Percentiles rank a stretch among this genome's conserved stretches.
Evolutionary conservation across 345 rosid genomes (phyloP).

Genomic region (Syzygium grande): DNA sequence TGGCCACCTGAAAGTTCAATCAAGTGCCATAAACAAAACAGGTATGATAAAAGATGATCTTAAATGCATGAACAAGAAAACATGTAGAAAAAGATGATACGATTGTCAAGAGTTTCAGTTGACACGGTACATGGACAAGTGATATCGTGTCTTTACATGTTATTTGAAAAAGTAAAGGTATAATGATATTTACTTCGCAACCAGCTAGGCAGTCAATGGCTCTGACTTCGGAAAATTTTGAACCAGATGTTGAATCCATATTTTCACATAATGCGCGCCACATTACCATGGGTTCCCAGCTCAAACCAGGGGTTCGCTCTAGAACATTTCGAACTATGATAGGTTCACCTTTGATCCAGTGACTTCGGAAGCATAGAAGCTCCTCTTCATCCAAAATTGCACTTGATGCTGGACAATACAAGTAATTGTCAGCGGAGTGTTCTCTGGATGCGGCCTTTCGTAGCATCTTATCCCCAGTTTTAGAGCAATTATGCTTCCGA

Average conservation of each 20-base stretch:
- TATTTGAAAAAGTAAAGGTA: background rate
- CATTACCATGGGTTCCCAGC: slow-evolving; percentile 99
- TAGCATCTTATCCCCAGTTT: slow-evolving; percentile 10
- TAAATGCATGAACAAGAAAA: background rate
- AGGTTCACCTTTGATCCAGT: slow-evolving; percentile 83
- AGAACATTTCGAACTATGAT: slow-evolving; percentile 59
- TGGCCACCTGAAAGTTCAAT: slow-evolving; percentile 45
- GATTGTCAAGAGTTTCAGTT: background rate
- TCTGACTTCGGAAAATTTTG: slow-evolving; percentile 54
- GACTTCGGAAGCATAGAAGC: slow-evolving; percentile 47
- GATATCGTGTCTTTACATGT: background rate
- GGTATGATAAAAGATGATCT: background rate
- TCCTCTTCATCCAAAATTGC: slow-evolving; percentile 27
- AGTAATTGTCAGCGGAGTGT: slow-evolving; percentile 44
- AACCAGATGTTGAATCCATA: slow-evolving; percentile 22
- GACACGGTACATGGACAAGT: background rate
- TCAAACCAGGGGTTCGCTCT: slow-evolving; percentile 45
- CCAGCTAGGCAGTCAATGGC: slow-evolving; percentile 63
- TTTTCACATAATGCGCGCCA: slow-evolving; percentile 76
- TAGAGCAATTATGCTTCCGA: slow-evolving; percentile 5
- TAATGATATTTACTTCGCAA: background rate
- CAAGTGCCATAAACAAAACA: background rate
- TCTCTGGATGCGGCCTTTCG: slow-evolving; percentile 53
- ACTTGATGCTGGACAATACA: slow-evolving; percentile 44
- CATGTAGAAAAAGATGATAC: no score